Base-by-base conservation (phyloP, 495 filamentous ascomycete species). In the Penicillium daleae region DNA sequence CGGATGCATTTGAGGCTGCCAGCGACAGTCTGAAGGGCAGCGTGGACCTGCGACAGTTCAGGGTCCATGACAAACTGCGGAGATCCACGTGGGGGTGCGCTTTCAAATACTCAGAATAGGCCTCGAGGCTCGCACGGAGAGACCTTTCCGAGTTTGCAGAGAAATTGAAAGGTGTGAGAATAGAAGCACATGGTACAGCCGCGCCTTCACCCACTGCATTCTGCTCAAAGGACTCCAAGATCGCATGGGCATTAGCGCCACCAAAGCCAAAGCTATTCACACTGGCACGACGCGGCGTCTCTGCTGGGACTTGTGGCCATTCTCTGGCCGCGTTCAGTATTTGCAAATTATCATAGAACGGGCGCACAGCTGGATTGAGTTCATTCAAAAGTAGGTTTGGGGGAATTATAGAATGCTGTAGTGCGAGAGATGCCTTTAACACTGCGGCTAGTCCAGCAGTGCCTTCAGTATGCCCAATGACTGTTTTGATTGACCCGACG, bases 201-300 rank as follows among this genome's bases (percentile, higher is more conserved):
- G 2, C 12, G 2, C 6, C 17, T 22, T 15, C 21, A 12, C 1
- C 17, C 1, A 1, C 33, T 13, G 13, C 12, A 1, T 12, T 3
- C 2, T n/a, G 17, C 7, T 64, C 59, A 15, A 61, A 73, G 15
- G 54, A 61, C 60, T 90, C 86, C 12, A 90, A 13, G 40, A 90
- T 88, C 15, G 78, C 85, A 61, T 90, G 87, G 0, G 83, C 80
- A 62, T 90, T 90, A 17, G 83, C 80, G 33, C 88, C 87, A 24
- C 88, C 88, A 68, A 86, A 90, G 0, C 88, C 87, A 60, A 88
- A 89, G 6, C 61, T 65, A 42, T 75, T 75, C 4, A 77, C 67
- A 59, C 71, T 71, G 2, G 66, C 73, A 2, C 74, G 71, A 1
- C 80, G 84, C 0, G 61, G 56, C 17, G 35, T 22, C 0, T 49